Evolutionary conservation across 148 eudicot genomes (phyloP).

Genomic region (Amaranthus hypochondriacus): DNA sequence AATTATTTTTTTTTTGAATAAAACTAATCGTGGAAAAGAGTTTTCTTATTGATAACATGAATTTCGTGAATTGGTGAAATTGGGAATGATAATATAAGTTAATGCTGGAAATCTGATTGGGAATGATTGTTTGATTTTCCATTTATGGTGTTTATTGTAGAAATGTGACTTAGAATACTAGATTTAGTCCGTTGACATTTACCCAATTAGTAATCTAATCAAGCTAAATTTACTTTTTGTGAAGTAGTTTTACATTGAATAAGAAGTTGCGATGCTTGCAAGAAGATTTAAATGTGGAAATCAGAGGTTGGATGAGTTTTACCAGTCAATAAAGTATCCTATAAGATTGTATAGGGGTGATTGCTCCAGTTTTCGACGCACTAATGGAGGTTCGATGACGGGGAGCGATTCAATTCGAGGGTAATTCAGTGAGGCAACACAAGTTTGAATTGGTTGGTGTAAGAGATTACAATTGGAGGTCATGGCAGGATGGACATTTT

Average conservation of each 20-base stretch:
- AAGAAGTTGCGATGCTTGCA: slow-evolving; percentile 61
- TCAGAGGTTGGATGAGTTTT: slow-evolving; percentile 51
- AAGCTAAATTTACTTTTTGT: slow-evolving; percentile 7
- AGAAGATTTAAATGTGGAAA: slow-evolving; percentile 51
- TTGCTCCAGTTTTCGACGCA: slow-evolving; percentile 24
- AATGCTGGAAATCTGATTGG: too few relatives aligned
- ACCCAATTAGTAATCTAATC: slow-evolving; percentile 3
- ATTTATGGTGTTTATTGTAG: too few relatives aligned
- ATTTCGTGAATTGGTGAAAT: too few relatives aligned
- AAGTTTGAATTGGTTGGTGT: slow-evolving; percentile 28
- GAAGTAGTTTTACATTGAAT: slow-evolving; percentile 27
- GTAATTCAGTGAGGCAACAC: slow-evolving; percentile 33
- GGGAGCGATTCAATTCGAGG: slow-evolving; percentile 18
- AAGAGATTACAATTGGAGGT: slow-evolving; percentile 22
- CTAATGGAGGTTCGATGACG: slow-evolving; percentile 22
- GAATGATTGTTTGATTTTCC: too few relatives aligned
- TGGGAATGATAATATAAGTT: too few relatives aligned
- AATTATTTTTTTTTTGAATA: too few relatives aligned
- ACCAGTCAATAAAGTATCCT: slow-evolving; percentile 37
- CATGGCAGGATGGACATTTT: slow-evolving; percentile 27
- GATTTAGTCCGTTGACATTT: too few relatives aligned
- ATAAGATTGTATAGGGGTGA: slow-evolving; percentile 29
- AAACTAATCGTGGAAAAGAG: too few relatives aligned
- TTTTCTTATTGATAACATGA: too few relatives aligned
- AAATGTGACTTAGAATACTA: too few relatives aligned